These are phyloP conservation scores for Tylopilus plumbeoviolaceoides DNA, from an alignment of 768 basidiomycete genomes.

Conservation along the genomic window DNA sequence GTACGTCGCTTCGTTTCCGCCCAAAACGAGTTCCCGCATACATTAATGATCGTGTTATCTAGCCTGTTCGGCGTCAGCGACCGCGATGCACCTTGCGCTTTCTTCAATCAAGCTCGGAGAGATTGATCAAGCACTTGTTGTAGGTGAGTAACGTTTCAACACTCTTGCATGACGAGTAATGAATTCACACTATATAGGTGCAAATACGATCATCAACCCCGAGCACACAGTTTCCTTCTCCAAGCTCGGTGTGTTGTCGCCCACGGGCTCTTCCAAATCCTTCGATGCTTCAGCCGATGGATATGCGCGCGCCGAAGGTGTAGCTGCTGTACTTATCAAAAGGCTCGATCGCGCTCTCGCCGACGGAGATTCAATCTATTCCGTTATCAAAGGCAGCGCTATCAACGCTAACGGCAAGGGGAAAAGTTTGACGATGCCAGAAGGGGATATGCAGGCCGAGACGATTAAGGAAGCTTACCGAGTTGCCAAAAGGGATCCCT, in stretches of 20 bases:
- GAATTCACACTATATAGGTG: conserved; percentile 12
- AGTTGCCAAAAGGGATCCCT: conserved; percentile 26
- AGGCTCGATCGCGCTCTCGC: conserved; percentile 28
- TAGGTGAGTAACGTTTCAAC: conserved; percentile 10
- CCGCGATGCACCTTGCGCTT: conserved; percentile 45
- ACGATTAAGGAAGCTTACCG: conserved; percentile 33
- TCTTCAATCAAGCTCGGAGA: conserved; percentile 42
- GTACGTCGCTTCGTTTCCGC: conserved; percentile 1
- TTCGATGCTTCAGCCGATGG: conserved; percentile 33
- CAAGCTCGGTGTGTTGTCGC: conserved; percentile 33
- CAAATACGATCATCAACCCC: conserved; percentile 27
- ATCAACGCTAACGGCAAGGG: conserved; percentile 34
- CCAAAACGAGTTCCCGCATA: neutral
- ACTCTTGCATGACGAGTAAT: neutral
- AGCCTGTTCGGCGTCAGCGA: conserved; percentile 45
- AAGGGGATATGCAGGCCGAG: conserved; percentile 31
- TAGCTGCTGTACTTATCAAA: conserved; percentile 33
- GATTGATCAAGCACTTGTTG: conserved; percentile 44
- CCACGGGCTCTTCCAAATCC: conserved; percentile 30
- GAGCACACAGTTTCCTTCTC: conserved; percentile 27
- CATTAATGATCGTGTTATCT: neutral
- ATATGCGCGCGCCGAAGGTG: conserved; percentile 30
- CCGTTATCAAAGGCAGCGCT: conserved; percentile 28
- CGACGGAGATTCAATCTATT: conserved; percentile 32
- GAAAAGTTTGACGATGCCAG: conserved; percentile 34